Percentiles rank a stretch among this genome's conserved stretches.
These are phyloP conservation scores for Aspergillus puulaauensis DNA, from an alignment of 2,329 filamentous ascomycete species.

Conservation along the genomic window DNA sequence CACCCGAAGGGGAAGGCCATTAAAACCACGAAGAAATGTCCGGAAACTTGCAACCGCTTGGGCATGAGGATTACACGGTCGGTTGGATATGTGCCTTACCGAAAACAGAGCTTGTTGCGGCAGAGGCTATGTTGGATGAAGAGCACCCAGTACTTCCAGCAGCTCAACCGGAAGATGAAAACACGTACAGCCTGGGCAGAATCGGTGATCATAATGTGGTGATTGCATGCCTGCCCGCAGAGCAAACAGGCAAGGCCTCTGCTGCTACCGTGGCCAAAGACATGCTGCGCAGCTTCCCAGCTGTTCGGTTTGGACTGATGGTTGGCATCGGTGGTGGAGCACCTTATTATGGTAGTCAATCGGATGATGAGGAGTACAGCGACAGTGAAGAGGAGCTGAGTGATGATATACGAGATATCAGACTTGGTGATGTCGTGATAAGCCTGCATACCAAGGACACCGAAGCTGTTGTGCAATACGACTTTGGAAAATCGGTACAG, in stretches of 20 bases:
- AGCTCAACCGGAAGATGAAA: slow-evolving; percentile 3
- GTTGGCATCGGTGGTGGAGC: slow-evolving; percentile 18
- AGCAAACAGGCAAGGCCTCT: neutral
- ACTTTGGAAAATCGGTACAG: neutral
- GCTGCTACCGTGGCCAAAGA: neutral
- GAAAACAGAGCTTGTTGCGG: slow-evolving; percentile 15
- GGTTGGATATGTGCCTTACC: slow-evolving; percentile 19
- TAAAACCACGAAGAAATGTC: too few species aligned
- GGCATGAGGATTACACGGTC: slow-evolving; percentile 13
- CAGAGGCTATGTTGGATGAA: slow-evolving; percentile 16
- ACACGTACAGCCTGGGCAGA: slow-evolving; percentile 18
- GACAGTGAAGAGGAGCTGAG: too few species aligned
- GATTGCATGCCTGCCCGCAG: slow-evolving; percentile 16
- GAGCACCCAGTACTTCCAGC: neutral
- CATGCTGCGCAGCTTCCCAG: neutral
- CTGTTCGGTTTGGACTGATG: slow-evolving; percentile 10
- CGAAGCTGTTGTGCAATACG: slow-evolving; percentile 5
- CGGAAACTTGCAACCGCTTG: neutral
- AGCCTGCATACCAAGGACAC: slow-evolving; percentile 8
- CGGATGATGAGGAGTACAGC: too few species aligned
- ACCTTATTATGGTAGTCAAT: neutral
- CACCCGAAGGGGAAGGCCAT: too few species aligned
- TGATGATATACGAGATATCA: slow-evolving; percentile 10
- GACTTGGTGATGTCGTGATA: slow-evolving; percentile 24
- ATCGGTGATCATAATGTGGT: slow-evolving; percentile 18